phyloP scores from a whole-genome alignment of 2,329 filamentous ascomycete genomes.

The Sclerotinia sclerotiorum region DNA sequence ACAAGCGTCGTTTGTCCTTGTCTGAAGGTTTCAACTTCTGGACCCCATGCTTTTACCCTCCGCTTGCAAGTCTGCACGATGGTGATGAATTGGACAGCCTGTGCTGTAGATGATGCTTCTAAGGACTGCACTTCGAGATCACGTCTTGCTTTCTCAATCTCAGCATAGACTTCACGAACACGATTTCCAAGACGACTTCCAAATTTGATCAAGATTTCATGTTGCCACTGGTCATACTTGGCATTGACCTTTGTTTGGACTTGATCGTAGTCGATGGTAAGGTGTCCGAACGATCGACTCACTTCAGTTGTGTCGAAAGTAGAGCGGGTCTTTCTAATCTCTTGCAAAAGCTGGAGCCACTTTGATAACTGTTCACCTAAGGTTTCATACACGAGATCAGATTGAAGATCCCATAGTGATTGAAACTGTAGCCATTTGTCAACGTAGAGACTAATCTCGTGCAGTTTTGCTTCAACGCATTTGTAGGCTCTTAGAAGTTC shows the following conservation, averaged over 20 bases:
- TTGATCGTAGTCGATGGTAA: slow-evolving; percentile 96
- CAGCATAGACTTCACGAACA: slow-evolving; percentile 88
- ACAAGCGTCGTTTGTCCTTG: slow-evolving; percentile 91
- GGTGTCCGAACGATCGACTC: slow-evolving; percentile 86
- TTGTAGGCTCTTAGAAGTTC: slow-evolving; percentile 78
- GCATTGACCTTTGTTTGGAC: slow-evolving; percentile 98
- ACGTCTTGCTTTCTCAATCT: slow-evolving; percentile 85
- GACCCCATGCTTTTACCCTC: slow-evolving; percentile 90
- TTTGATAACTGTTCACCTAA: slow-evolving; percentile 87
- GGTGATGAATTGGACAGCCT: slow-evolving; percentile 97
- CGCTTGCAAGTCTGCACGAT: slow-evolving; percentile 95
- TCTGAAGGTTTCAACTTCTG: slow-evolving; percentile 92
- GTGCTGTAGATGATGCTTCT: slow-evolving; percentile 91
- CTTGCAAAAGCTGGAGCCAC: slow-evolving; percentile 94
- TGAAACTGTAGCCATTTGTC: slow-evolving; percentile 99
- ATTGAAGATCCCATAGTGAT: slow-evolving; percentile 95
- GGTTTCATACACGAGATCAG: slow-evolving; percentile 90
- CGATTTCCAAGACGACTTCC: slow-evolving; percentile 82
- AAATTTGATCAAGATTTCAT: slow-evolving; percentile 94
- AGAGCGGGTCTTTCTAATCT: slow-evolving; percentile 90
- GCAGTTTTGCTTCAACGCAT: slow-evolving; percentile 79
- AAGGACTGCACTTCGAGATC: slow-evolving; percentile 90
- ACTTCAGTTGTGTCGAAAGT: slow-evolving; percentile 98
- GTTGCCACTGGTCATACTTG: slow-evolving; percentile 99
- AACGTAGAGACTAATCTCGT: slow-evolving; percentile 79